Evolutionary conservation across 257 asterid species (phyloP), one percentile per base, ranked within the genome.

Genomic region (Voacanga thouarsii): DNA sequence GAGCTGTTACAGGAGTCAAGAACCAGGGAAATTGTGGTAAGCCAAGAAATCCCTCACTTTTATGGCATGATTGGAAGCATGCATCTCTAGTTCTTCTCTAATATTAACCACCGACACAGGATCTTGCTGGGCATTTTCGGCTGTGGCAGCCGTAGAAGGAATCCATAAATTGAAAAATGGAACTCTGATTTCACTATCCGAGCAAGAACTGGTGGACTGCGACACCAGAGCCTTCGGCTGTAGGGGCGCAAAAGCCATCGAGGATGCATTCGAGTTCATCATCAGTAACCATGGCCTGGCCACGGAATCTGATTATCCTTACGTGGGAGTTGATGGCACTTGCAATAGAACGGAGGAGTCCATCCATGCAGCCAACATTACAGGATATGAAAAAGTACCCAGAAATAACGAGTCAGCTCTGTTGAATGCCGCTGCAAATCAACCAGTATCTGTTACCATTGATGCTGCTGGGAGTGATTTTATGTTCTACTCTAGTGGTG

Each of bases 371-470:
- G 88, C 84, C 45, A 60, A 28, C 28, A 87, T 87, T 26, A 63
- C 70, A 6, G 81, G 83, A 18, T 80, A 44, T n/a, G 80, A 84
- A 44, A 76, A 79, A 19, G 87, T 87, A 24, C 83, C 88, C 1
- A 28, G 12, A 2, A 80, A 82, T n/a, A 77, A 77, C 43, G 88
- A 87, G 60, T 12, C 50, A 0, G 83, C 82, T 6, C 61, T 86
- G 12, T 26, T 80, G 37, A 84, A 80, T 28, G 88, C 88, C 1
- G 88, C 81, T 24, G 88, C 84, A 0, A 74, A 83, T 1, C 88
- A 87, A 76, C 88, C 88, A 0, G 78, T 84, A 0, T 87, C 87
- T 9, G 88, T 84, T 12, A 79, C 88, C 59, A 79, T 87, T 23
- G 90, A 84, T 3, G 87, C 82, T 2, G 61, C 78, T 19, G 83